Percentiles rank a stretch among this genome's conserved stretches.
These are phyloP conservation scores for Verbascum thapsus DNA, from an alignment of 257 asterid genomes.

Conservation along the genomic window DNA sequence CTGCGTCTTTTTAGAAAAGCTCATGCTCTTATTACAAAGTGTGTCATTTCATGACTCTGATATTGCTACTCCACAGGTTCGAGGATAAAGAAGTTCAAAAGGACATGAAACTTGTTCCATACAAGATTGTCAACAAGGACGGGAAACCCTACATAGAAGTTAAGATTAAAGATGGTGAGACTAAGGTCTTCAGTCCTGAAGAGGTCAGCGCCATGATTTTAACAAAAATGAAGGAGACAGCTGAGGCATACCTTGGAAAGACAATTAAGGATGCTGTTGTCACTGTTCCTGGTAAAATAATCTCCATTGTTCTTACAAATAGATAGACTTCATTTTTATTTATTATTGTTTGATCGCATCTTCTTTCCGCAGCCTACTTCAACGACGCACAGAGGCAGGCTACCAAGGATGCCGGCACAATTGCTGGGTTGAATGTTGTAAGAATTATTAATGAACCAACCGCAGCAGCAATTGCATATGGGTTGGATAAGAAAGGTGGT, in stretches of 20 bases:
- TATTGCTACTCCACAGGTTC: constrained; percentile 48
- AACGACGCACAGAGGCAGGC: constrained; percentile 98
- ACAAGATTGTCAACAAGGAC: constrained; percentile 81
- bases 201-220: constrained; percentile 91
- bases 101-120: constrained; percentile 90
- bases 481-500: constrained; percentile 90
- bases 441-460: constrained; percentile 94
- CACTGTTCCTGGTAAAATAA: constrained; percentile 77
- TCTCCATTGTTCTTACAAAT: not conserved
- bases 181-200: constrained; percentile 93
- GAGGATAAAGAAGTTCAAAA: constrained; percentile 89
- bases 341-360: constrained; percentile 26
- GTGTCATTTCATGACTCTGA: not conserved
- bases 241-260: constrained; percentile 90
- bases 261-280: constrained; percentile 88
- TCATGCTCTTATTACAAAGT: not conserved
- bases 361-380: constrained; percentile 77
- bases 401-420: constrained; percentile 84
- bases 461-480: constrained; percentile 96
- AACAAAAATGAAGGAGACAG: constrained; percentile 92
- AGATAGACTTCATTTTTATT: not conserved
- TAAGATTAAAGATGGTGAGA: constrained; percentile 76
- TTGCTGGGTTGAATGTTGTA: constrained; percentile 90
- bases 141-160: constrained; percentile 94
- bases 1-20: constrained; percentile 9